Evolutionary conservation across 2,329 filamentous ascomycete species (phyloP).

Genomic region (Neurospora sp.): DNA sequence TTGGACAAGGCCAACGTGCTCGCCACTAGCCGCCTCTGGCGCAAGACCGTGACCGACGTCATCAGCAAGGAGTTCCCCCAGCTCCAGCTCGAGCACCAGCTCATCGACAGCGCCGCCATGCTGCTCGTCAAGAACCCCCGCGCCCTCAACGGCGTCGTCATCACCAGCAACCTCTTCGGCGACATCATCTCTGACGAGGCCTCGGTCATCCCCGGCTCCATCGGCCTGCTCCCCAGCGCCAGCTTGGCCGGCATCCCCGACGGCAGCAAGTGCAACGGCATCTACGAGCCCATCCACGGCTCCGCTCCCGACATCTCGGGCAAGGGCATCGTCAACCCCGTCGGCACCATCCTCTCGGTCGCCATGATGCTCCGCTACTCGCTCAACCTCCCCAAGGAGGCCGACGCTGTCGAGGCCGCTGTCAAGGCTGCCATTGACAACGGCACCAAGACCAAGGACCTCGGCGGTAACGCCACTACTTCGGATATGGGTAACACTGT

Average conservation of each 20-base stretch:
- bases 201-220: slow-evolving; percentile 82
- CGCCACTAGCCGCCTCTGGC: slow-evolving; percentile 81
- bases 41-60: slow-evolving; percentile 74
- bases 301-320: slow-evolving; percentile 91
- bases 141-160: slow-evolving; percentile 78
- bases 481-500: slow-evolving; percentile 70
- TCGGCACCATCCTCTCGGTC: slow-evolving; percentile 83
- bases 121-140: slow-evolving; percentile 91
- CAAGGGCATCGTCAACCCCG: slow-evolving; percentile 82
- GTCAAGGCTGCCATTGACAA: slow-evolving; percentile 72
- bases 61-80: slow-evolving; percentile 86
- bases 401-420: slow-evolving; percentile 69
- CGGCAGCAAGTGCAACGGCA: slow-evolving; percentile 77
- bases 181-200: slow-evolving; percentile 96
- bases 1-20: slow-evolving; percentile 96
- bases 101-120: slow-evolving; percentile 97
- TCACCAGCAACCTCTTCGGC: slow-evolving; percentile 90
- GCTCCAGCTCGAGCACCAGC: slow-evolving; percentile 73
- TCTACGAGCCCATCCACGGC: slow-evolving; percentile 96
- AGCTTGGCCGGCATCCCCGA: slow-evolving; percentile 81
- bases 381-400: slow-evolving; percentile 67
- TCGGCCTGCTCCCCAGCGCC: slow-evolving; percentile 81
- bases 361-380: slow-evolving; percentile 97
- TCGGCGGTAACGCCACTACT: slow-evolving; percentile 69
- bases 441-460: slow-evolving; percentile 72